Evolutionary conservation across 108 stramenopile species (phyloP), one percentile per base, ranked within the genome.

Genomic region (Thalassiosira profunda): DNA sequence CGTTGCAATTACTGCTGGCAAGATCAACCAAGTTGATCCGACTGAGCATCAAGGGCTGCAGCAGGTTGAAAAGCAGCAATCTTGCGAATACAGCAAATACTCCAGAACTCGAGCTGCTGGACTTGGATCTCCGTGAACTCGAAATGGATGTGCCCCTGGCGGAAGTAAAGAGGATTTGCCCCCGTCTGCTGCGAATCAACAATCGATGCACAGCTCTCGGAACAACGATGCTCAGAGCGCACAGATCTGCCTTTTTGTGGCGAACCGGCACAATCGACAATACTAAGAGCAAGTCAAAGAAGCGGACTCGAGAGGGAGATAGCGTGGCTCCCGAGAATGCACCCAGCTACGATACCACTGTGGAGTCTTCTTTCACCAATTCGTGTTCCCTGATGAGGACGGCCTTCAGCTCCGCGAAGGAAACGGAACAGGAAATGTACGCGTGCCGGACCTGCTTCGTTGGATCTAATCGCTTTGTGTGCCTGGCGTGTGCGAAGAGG

Each of bases 341-440:
- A 2, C 1, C 29, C 7, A 52, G 26, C 0, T 8, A n/a, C 18
- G 51, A 31, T 31, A 31, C 21, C 45, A n/a, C 2, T 48, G 23
- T 30, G 33, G 20, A 11, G 20, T 14, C 20, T 6, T 40, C 24
- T 8, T 31, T 30, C 6, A 21, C n/a, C 2, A 0, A 67, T 56
- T 38, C 29, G 11, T 70, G 68, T 35, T 62, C 68, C 20, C n/a
- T 70, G 37, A 17, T 60, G 0, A 0, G n/a, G 14, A 70, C 68
- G 15, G 68, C 60, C 4, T 61, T 70, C n/a, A 48, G 60, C 18
- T 21, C 31, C 10, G 30, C 10, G 29, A 15, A 33, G 14, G 25
- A 47, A 5, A 62, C 30, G 4, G 60, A 61, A 31, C 68, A 70
- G 38, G 60, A 70, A 46, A 48, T 70, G 44, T 70, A 37, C 33